Evolutionary conservation across 352 stramenopile genomes (phyloP), one percentile per base, ranked within the genome.

Genomic region (Globisporangium alternatum): DNA sequence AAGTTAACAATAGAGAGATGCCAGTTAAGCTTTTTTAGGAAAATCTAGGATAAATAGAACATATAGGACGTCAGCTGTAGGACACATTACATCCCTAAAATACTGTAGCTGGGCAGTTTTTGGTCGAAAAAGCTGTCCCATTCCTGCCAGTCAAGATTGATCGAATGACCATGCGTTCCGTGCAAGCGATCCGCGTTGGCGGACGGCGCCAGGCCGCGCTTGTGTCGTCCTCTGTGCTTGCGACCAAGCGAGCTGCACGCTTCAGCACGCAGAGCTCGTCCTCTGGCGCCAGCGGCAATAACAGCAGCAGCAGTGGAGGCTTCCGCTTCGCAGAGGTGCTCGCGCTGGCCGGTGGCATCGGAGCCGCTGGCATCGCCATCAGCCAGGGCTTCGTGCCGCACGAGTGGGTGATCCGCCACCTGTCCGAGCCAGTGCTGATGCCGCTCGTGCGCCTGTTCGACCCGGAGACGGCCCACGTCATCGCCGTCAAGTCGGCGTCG

Each of bases 391-490:
- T 93, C 9, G 78, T 88, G 60, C 82, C 82, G 19, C 84, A 91
- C 64, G 79, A 93, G 60, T 93, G 82, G 81, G 19, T 90, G 35
- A 80, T 95, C 61, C 75, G 77, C 39, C 74, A 89, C 67, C 60
- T 95, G 33, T 72, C 76, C 6, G 86, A 90, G 60, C 84, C 86
- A 0, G 75, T 93, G 66, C 63, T 85, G 31, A 93, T 95, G 86
- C 86, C 86, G n/a, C 60, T 91, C 6, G 69, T 93, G 60, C 80
- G 86, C 15, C 64, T 90, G 33, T 78, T 96, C 31, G 90, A 97
- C 56, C 77, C 89, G 4, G 93, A 98, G 75, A 89, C 74, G 22
- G 88, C 90, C 5, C 93, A 98, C 66, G 72, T 85, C 39, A 64
- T 96, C 35, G 89, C 86, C 31, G 84, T 98, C 63, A 84, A 91